Evolutionary conservation across 108 stramenopile genomes (phyloP).

Genomic region (Cylindrotheca closterium): DNA sequence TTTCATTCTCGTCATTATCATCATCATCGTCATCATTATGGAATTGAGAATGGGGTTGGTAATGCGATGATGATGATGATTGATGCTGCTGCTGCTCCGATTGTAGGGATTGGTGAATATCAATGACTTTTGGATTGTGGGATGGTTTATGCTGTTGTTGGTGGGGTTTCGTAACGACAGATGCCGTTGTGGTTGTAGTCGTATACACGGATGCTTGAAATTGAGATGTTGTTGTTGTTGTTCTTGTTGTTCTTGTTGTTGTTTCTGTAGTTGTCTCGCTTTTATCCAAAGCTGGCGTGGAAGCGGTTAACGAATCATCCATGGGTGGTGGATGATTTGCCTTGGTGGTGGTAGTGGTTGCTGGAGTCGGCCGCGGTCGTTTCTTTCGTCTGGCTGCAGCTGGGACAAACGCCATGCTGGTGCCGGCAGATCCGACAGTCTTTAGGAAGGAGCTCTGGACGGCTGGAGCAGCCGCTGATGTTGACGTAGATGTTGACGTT

Average conservation of each 20-base stretch:
- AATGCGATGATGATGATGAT: no score
- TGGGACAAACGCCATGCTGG: conserved; percentile 71
- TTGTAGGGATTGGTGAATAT: no score
- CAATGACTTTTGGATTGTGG: no score
- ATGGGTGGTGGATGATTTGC: no score
- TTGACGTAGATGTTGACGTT: not conserved
- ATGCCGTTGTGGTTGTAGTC: conserved; percentile 2
- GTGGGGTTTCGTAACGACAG: not conserved
- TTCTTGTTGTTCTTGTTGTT: not conserved
- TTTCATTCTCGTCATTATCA: no score
- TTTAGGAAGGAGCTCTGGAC: conserved; percentile 26
- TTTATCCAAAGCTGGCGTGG: no score
- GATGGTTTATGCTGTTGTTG: not conserved
- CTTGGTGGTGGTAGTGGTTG: not conserved
- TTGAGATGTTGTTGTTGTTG: not conserved
- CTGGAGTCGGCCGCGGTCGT: no score
- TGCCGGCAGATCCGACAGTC: conserved; percentile 59
- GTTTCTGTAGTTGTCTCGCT: conserved; percentile 2
- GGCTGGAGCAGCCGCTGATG: not conserved
- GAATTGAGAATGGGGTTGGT: not conserved
- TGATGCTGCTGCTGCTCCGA: no score
- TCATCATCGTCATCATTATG: not conserved
- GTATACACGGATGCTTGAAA: not conserved
- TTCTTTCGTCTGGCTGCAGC: conserved; percentile 37
- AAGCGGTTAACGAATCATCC: no score